Evolutionary conservation across 441 rosid genomes (phyloP), one percentile per base, ranked within the genome.

Genomic region (Pelargonium australe): DNA sequence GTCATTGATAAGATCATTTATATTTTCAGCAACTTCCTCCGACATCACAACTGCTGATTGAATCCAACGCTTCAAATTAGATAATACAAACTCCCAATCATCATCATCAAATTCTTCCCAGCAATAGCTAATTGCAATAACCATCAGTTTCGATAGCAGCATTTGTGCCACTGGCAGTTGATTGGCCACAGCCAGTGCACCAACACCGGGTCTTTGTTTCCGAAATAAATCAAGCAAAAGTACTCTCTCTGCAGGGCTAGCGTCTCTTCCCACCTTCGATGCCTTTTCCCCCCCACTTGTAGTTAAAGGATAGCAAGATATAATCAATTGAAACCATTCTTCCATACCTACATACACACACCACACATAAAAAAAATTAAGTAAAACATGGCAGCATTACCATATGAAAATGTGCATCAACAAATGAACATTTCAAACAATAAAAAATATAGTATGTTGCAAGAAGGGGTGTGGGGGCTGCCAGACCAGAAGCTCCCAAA

Each of bases 21-120:
- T 87, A 78, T 76, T 89, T 82, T 92, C 99, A 64, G 92, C 78
- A 68, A 82, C 81, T 74, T 95, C 96, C 83, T 95, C 99, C 91
- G 89, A 85, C 68, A 84, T 78, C 71, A 95, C 91, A 74, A 95
- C 98, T 23, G 86, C 91, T 66, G 96, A 87, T 80, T 95, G 97
- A 79, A 90, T 86, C 91, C 87, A 90, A 78, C 85, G 71, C 81
- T 82, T 91, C 73, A 83, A 70, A 55, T 82, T 84, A 60, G 78
- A 84, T 63, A 89, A 86, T 71, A 87, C 81, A 71, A 91, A 92
- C 25, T 85, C 88, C 97, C 99, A 95, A 76, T 95, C 99, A 68
- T 86, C 96, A 75, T 85, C 91, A 34, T 72, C 68, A 78, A 95
- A 90, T 51, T 92, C 95, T 67, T 83, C 75, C 82, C 96, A 88